Conservation (phyloP, 2,329 filamentous ascomycete species). For the Colletotrichum trifolii region DNA sequence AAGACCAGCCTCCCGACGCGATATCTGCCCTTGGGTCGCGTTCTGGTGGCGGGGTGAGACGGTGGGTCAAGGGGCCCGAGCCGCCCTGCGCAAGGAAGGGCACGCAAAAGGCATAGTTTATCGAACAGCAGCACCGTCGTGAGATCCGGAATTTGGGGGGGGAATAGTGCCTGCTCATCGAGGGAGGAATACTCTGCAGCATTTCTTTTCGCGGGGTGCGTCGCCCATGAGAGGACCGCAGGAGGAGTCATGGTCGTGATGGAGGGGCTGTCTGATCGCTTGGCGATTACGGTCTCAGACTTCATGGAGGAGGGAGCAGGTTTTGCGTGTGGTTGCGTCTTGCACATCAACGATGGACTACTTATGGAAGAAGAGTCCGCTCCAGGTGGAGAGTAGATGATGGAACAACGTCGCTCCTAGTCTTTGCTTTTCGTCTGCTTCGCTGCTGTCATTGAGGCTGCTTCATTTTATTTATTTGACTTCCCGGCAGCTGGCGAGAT, state of each 20-base stretch:
- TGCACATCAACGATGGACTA: not conserved
- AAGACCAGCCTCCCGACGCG: conserved; percentile 12
- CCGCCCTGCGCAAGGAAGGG: conserved; percentile 28
- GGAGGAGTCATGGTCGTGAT: conserved; percentile 8
- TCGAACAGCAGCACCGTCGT: not conserved
- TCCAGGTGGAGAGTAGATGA: not conserved
- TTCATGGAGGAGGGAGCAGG: not conserved
- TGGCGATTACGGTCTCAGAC: too few relatives aligned
- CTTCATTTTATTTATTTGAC: not conserved
- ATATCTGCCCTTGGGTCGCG: conserved; percentile 24
- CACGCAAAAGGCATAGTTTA: conserved; percentile 18
- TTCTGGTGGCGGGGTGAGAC: conserved; percentile 33
- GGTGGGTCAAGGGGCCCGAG: conserved; percentile 34
- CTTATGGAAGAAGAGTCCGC: conserved; percentile 13
- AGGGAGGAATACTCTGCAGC: conserved; percentile 20
- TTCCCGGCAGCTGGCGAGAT: not conserved
- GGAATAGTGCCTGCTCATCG: conserved; percentile 11
- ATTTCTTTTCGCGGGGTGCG: conserved; percentile 31
- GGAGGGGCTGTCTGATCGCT: not conserved
- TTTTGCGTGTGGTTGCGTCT: not conserved
- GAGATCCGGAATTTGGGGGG: conserved; percentile 5
- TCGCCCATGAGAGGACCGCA: conserved; percentile 16
- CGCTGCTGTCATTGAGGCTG: not conserved
- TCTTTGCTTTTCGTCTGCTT: not conserved
- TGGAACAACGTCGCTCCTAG: not conserved